Percentiles rank a stretch among this genome's conserved stretches.
phyloP scores from a whole-genome alignment of 768 basidiomycete species.

The Trichaptum fuscoviolaceum region DNA sequence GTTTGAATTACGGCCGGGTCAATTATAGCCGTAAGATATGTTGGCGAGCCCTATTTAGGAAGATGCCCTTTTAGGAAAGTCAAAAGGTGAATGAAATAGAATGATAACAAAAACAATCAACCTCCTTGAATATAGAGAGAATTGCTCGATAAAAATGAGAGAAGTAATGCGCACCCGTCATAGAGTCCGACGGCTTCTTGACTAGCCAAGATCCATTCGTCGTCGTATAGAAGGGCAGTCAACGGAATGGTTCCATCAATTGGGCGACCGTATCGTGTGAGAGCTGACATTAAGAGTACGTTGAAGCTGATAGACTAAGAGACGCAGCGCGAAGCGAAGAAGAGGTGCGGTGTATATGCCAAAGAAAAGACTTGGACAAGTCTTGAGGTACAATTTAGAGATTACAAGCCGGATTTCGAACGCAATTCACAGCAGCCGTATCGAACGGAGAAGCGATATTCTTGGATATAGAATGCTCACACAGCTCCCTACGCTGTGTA shows the following conservation, averaged over 20 bases:
- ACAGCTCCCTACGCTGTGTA: not conserved
- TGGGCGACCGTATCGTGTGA: slow-evolving; percentile 48
- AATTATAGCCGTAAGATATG: too few species aligned
- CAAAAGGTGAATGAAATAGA: not conserved
- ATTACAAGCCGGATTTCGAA: not conserved
- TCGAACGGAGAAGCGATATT: slow-evolving; percentile 1
- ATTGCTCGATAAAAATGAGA: not conserved
- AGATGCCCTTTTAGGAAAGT: not conserved
- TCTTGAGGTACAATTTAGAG: too few species aligned
- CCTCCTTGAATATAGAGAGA: not conserved
- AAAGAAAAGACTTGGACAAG: slow-evolving; percentile 5
- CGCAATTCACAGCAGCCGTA: not conserved
- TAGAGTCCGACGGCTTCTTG: slow-evolving; percentile 88
- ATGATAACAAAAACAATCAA: too few species aligned
- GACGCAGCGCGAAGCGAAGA: slow-evolving; percentile 7
- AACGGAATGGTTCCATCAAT: slow-evolving; percentile 79
- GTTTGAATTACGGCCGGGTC: too few species aligned
- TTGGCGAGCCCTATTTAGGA: too few species aligned
- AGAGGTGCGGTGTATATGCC: slow-evolving; percentile 11
- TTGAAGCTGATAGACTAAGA: slow-evolving; percentile 4
- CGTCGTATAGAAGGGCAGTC: slow-evolving; percentile 68
- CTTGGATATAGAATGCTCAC: not conserved
- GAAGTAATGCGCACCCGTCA: slow-evolving; percentile 60
- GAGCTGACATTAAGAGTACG: slow-evolving; percentile 19
- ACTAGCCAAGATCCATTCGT: slow-evolving; percentile 68